Percentiles rank a stretch among this genome's conserved stretches.
Conservation (phyloP, 2,329 filamentous ascomycete species). For the Thielaviopsis euricoi region DNA sequence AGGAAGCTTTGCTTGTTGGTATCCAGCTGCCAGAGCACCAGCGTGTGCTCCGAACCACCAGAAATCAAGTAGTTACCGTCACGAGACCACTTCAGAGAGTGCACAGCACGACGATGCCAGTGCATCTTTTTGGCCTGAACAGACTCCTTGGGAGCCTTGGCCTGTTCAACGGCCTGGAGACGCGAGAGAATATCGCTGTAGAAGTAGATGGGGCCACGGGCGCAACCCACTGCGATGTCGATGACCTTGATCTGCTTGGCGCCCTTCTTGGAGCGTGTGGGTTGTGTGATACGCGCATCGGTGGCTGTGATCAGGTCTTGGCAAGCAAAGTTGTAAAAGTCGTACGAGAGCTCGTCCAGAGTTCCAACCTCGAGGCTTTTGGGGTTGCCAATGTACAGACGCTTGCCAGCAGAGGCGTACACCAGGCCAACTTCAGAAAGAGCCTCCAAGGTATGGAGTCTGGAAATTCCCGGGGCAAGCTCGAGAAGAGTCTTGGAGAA, state of each 20-base stretch:
- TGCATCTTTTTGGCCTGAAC: constrained; percentile 54
- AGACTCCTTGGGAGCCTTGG: constrained; percentile 28
- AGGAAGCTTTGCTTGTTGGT: constrained; percentile 69
- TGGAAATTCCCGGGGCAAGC: constrained; percentile 2
- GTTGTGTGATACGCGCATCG: constrained; percentile 35
- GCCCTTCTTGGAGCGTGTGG: constrained; percentile 14
- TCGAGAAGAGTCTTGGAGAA: constrained; percentile 9
- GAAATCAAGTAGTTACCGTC: constrained; percentile 97
- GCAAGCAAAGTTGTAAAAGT: constrained; percentile 38
- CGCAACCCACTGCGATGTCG: constrained; percentile 65
- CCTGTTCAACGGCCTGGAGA: constrained; percentile 29
- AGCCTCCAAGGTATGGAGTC: constrained; percentile 7
- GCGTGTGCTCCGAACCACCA: constrained; percentile 73
- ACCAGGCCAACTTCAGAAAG: constrained; percentile 3
- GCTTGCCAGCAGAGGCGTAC: constrained; percentile 19
- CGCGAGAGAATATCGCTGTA: constrained; percentile 58
- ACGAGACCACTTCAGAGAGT: constrained; percentile 74
- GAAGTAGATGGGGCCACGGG: constrained; percentile 60
- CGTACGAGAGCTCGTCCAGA: constrained; percentile 15
- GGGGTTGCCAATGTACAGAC: constrained; percentile 21
- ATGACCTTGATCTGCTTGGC: constrained; percentile 21
- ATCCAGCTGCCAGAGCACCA: constrained; percentile 87
- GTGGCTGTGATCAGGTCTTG: constrained; percentile 51
- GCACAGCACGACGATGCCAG: constrained; percentile 79
- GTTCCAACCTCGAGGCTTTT: constrained; percentile 14